Conservation (phyloP, 495 filamentous ascomycete genomes). For the Ascodesmis nigricans region DNA sequence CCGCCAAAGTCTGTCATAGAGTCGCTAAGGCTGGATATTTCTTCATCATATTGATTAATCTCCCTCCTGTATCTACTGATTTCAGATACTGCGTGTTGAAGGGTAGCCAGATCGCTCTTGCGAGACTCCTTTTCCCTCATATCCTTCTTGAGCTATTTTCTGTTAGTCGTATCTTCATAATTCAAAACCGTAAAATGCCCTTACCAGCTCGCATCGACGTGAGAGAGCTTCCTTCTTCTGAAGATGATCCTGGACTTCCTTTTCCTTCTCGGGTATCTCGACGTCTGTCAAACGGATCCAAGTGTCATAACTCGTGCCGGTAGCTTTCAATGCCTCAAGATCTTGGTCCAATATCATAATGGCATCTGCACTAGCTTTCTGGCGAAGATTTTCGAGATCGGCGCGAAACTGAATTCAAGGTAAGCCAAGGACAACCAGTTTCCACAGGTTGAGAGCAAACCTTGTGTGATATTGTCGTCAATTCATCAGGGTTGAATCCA, state of each 20-base stretch:
- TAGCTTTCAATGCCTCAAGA: conserved; percentile 37
- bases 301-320: conserved; percentile 44
- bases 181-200: no score
- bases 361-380: conserved; percentile 31
- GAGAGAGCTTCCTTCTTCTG: no score
- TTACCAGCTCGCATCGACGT: no score
- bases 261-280: conserved; percentile 47
- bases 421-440: no score
- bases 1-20: conserved; percentile 36
- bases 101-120: conserved; percentile 50
- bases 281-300: conserved; percentile 42
- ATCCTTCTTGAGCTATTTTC: conserved; percentile 14
- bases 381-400: conserved; percentile 24
- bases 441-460: no score
- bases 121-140: conserved; percentile 41
- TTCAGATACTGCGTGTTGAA: conserved; percentile 50
- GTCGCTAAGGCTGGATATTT: conserved; percentile 32
- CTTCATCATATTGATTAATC: not conserved
- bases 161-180: no score
- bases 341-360: conserved; percentile 36
- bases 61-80: conserved; percentile 47
- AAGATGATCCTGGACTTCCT: conserved; percentile 39
- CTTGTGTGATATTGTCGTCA: conserved; percentile 16
- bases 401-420: no score
- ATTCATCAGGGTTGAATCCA: conserved; percentile 11